Base-by-base conservation (phyloP, 2,329 filamentous ascomycete genomes). In the Zymoseptoria pseudotritici region DNA sequence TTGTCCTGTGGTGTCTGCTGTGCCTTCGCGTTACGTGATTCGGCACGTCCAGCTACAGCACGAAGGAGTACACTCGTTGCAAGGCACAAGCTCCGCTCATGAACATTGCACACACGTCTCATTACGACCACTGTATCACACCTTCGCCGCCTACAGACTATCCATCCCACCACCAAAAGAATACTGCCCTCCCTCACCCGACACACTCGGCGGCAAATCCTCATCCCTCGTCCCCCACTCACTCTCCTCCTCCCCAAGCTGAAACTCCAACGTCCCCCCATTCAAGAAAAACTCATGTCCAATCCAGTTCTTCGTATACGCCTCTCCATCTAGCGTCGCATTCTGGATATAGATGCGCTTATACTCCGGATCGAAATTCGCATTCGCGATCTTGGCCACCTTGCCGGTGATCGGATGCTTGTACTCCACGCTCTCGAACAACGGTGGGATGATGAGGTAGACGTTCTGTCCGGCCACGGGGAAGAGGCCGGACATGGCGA, bases 291-390 rank as follows among this genome's bases (percentile, higher is more conserved):
- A 67, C 21, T 65, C 65, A 58, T 68, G 66, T 22, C 60, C 64
- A 11, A 67, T 63, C 65, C 66, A 68, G 42, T 62, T 68, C 51
- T 60, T 66, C 8, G 51, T 56, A 57, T 68, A 67, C 20, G 19
- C 24, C 53, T 57, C 26, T 17, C 66, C 65, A 54, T 66, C 55
- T 17, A 68, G 57, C 17, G 50, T 66, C 21, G 64, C 65, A 58
- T 62, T 68, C 56, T 68, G 65, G 4, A 68, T 59, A 55, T 66
- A 68, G 13, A 68, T 65, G 17, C 60, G 65, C 51, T 59, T 65
- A 58, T 76, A 75, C 2, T 55, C 65, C 10, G 66, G 61, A 58
- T 77, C 74, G 57, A 76, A 77, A 51, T 75, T 62, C 4, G 50
- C 46, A 46, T 64, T 67, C 17, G 31, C 20, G 31, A 68, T 67